A percentile compares a stretch with the other conserved stretches of the same genome.
Conservation (phyloP, 306 rosid genomes). For the Rosa rugosa region DNA sequence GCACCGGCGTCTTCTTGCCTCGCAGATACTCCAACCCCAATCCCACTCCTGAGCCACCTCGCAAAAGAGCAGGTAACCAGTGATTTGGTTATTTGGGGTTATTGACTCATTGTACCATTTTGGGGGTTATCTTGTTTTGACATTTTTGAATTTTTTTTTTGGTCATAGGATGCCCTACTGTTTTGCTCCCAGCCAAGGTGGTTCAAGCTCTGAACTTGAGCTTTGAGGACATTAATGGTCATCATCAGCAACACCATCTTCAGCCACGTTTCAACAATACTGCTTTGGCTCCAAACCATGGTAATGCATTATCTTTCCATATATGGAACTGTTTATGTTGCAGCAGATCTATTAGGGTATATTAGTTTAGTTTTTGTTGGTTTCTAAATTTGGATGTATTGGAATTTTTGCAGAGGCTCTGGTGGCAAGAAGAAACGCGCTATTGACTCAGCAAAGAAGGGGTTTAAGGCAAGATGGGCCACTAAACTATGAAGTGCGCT, state of each 20-base stretch:
- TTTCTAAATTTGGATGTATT: neutral
- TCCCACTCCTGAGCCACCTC: slow-evolving; percentile 44
- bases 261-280: slow-evolving; percentile 30
- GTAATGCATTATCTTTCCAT: slow-evolving; percentile 21
- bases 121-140: neutral
- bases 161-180: slow-evolving; percentile 45
- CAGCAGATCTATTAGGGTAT: neutral
- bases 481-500: slow-evolving; percentile 47
- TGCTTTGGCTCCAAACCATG: slow-evolving; percentile 34
- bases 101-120: neutral
- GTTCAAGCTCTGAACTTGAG: slow-evolving; percentile 51
- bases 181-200: slow-evolving; percentile 44
- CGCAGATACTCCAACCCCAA: slow-evolving; percentile 46
- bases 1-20: slow-evolving; percentile 92
- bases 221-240: slow-evolving; percentile 30
- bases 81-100: neutral
- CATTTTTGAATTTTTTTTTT: neutral
- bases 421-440: slow-evolving; percentile 47
- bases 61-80: slow-evolving; percentile 50
- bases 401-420: slow-evolving; percentile 40
- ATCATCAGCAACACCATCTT: slow-evolving; percentile 16
- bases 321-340: neutral
- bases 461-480: slow-evolving; percentile 43
- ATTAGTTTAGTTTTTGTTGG: neutral
- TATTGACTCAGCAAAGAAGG: slow-evolving; percentile 45